These are phyloP conservation scores for Rubus parviflorus DNA, from an alignment of 306 rosid genomes.

Conservation along the genomic window DNA sequence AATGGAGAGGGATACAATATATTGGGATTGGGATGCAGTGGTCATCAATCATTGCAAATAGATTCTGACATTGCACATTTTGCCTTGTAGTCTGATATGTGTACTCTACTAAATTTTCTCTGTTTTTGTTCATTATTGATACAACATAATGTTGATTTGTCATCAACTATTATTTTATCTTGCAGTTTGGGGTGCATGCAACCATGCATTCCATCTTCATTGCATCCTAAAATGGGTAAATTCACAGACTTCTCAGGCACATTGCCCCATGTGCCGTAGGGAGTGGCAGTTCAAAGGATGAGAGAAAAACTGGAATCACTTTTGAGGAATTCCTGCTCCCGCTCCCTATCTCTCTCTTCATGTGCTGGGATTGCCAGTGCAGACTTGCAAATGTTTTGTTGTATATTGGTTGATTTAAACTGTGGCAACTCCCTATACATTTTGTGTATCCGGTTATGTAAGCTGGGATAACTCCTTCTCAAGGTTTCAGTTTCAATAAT, in stretches of 20 bases:
- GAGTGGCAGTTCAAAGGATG: constrained; percentile 88
- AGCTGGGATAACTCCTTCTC: background rate
- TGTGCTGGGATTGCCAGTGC: background rate
- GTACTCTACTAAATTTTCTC: background rate
- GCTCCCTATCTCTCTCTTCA: background rate
- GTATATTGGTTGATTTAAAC: background rate
- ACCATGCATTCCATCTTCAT: constrained; percentile 92
- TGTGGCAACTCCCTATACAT: background rate
- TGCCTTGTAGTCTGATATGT: background rate
- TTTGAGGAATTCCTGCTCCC: background rate
- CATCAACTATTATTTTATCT: background rate
- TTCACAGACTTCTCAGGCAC: constrained; percentile 84
- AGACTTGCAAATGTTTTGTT: background rate
- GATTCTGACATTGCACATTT: background rate
- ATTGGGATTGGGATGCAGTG: background rate
- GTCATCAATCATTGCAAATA: background rate
- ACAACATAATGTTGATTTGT: background rate
- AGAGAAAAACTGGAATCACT: constrained; percentile 4
- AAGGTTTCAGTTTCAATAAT: background rate
- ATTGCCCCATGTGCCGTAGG: constrained; percentile 93
- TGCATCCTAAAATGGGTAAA: constrained; percentile 92
- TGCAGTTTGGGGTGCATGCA: constrained; percentile 98
- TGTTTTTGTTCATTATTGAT: background rate
- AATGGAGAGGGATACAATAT: background rate
- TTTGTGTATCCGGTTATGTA: background rate